Percentiles rank a stretch among this genome's conserved stretches.
phyloP scores from a whole-genome alignment of 2,329 filamentous ascomycete species.

The Colletotrichum brevisporum region DNA sequence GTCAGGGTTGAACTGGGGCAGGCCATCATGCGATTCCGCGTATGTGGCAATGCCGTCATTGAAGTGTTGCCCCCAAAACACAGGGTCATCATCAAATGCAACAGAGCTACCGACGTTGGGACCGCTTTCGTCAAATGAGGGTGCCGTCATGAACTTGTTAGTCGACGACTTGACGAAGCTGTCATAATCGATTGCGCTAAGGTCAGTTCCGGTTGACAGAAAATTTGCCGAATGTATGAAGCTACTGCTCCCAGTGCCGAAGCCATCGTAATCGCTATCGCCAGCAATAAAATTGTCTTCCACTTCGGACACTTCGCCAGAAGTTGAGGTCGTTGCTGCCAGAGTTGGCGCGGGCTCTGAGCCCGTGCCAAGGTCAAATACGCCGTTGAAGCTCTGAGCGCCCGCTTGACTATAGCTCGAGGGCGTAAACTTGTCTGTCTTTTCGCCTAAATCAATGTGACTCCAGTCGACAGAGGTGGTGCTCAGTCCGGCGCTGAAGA shows the following conservation, averaged over 20 bases:
- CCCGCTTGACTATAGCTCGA: conserved; percentile 69
- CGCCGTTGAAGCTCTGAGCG: conserved; percentile 64
- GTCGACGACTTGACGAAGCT: conserved; percentile 67
- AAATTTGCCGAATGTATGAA: conserved; percentile 45
- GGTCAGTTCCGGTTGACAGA: conserved; percentile 62
- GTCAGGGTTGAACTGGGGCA: conserved; percentile 34
- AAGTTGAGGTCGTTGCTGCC: conserved; percentile 72
- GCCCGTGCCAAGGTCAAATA: conserved; percentile 65
- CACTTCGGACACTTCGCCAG: conserved; percentile 77
- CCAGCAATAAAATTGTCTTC: conserved; percentile 69
- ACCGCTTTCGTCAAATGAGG: conserved; percentile 55
- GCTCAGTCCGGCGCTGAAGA: conserved; percentile 74
- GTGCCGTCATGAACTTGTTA: conserved; percentile 59
- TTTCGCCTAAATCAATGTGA: conserved; percentile 62
- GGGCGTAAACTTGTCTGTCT: conserved; percentile 63
- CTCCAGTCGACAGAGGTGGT: conserved; percentile 64
- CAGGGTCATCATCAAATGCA: conserved; percentile 65
- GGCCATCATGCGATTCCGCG: conserved; percentile 49
- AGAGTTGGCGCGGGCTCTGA: conserved; percentile 69
- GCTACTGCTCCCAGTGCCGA: conserved; percentile 61
- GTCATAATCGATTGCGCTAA: conserved; percentile 68
- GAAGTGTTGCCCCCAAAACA: conserved; percentile 65
- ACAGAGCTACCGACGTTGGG: conserved; percentile 58
- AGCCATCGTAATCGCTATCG: conserved; percentile 63
- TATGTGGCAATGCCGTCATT: conserved; percentile 48